Evolutionary conservation across 768 basidiomycete genomes (phyloP), one percentile per base, ranked within the genome.

Genomic region (Pleurotus tuoliensis): DNA sequence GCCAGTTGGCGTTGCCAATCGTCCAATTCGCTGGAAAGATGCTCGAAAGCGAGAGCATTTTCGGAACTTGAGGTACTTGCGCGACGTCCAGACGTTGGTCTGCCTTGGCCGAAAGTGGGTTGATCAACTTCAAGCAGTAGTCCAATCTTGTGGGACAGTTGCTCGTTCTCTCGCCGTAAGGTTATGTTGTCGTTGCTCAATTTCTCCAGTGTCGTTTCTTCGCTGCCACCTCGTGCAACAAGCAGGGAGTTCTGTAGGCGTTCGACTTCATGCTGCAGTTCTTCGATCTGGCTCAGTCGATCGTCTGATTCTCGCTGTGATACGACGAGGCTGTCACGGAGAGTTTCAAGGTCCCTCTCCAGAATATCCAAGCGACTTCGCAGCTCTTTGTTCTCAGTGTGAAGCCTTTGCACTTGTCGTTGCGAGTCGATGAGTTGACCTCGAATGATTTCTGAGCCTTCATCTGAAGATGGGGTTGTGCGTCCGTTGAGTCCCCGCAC

Each of bases 121-220:
- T 90, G 88, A 63, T 93, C 91, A 44, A 90, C 92, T 64, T 94
- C 92, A 53, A 96, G 81, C 13, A 96, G 78, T 47, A 95, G 79
- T 56, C 86, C 89, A 63, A 96, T 93, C 79, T 93, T 94, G 68
- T 92, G 91, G n/a, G 88, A 87, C 44, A 94, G 81, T 62, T 93
- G 86, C 66, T 91, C 88, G 68, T 94, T 94, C 71, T 94, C 92
- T 56, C 84, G 82, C 68, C 88, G 86, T 57, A 94, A 83, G 30
- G 74, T 79, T 15, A 82, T 78, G 69, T 94, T 94, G 67, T 96
- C 92, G 68, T 77, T 82, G 69, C 86, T 86, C 59, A 97, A 82
- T 68, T 87, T 88, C 71, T 95, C 92, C 38, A 91, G 68, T 43
- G 87, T 67, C 6, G 88, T 86, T 72, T 92, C 90, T 55, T 90